Evolutionary conservation across 192 early-diverging fungal genomes (phyloP).

Genomic region (Dimargaris cristalligena): DNA sequence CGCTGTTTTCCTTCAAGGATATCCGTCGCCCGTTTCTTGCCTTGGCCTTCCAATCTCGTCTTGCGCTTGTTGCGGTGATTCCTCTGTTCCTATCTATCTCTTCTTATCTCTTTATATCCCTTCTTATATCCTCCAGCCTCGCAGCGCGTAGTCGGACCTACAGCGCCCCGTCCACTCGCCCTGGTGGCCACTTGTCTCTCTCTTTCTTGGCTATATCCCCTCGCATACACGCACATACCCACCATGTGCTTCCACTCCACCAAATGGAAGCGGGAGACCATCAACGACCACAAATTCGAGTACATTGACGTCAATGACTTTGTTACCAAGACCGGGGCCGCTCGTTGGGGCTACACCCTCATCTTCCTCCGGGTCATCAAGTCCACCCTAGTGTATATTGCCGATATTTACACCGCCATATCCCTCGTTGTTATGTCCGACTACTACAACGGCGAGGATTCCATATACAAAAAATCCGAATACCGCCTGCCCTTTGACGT

Average conservation of each 20-base stretch:
- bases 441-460: slow-evolving; percentile 10
- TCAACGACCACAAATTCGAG: slow-evolving; percentile 77
- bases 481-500: not conserved
- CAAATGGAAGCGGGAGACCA: slow-evolving; percentile 62
- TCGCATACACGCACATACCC: not conserved
- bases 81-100: no score
- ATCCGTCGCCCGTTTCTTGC: no score
- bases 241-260: not conserved
- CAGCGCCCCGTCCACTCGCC: no score
- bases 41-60: no score
- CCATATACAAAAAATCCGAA: slow-evolving; percentile 11
- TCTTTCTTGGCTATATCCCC: no score
- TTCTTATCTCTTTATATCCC: no score
- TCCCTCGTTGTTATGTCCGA: slow-evolving; percentile 31
- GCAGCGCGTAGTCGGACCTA: no score
- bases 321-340: slow-evolving; percentile 22
- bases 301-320: slow-evolving; percentile 70
- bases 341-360: slow-evolving; percentile 31
- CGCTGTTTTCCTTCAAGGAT: no score
- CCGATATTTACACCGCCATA: slow-evolving; percentile 58
- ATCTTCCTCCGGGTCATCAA: slow-evolving; percentile 50
- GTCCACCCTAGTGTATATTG: slow-evolving; percentile 57
- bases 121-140: no score
- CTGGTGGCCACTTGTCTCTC: no score
- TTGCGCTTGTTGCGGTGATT: no score